Base-by-base conservation (phyloP, 108 stramenopile genomes). In the Ochromonas danica region DNA sequence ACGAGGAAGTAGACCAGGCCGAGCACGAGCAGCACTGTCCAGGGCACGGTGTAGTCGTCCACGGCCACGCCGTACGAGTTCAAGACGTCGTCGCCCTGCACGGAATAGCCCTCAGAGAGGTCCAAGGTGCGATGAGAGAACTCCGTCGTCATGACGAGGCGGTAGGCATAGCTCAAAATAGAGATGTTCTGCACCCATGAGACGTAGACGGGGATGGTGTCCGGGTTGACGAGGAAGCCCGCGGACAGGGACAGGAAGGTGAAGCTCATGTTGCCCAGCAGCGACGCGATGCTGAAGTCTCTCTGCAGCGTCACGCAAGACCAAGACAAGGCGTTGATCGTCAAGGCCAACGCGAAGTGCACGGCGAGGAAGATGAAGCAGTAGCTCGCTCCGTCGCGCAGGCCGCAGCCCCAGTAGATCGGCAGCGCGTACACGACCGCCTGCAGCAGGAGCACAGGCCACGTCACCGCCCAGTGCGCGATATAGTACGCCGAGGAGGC, bases 161-260 rank as follows among this genome's bases (percentile, higher is more conserved):
- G 43, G 40, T 75, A 75, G 28, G 31, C 36, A 25, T 75, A 75
- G 43, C 14, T 33, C 45, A 42, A 33, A 36, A 42, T 35, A 27
- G n/a, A 35, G 31, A 75, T 36, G 40, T 45, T 6, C 28, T 33
- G 36, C 17, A 75, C 25, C 72, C 72, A 75, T 27, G 6, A 10
- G 36, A 41, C 25, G 31, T 75, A 75, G 14, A 60, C 45, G 3
- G 72, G 72, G 14, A 75, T 60, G 6, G 6, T 25, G 6, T 39
- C 31, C 31, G 31, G 28, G 41, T 75, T 75, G 45, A 75, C 72
- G 40, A 42, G 72, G 31, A 75, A 75, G 17, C 72, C 72, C 10
- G 31, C 6, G 40, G 72, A 39, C 27, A 75, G 36, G 3, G 36
- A 17, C 14, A 75, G 6, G 72, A 75, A 75, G 10, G 72, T 75